Evolutionary conservation across 179 eudicot genomes (phyloP).

Genomic region (Silene coronaria): DNA sequence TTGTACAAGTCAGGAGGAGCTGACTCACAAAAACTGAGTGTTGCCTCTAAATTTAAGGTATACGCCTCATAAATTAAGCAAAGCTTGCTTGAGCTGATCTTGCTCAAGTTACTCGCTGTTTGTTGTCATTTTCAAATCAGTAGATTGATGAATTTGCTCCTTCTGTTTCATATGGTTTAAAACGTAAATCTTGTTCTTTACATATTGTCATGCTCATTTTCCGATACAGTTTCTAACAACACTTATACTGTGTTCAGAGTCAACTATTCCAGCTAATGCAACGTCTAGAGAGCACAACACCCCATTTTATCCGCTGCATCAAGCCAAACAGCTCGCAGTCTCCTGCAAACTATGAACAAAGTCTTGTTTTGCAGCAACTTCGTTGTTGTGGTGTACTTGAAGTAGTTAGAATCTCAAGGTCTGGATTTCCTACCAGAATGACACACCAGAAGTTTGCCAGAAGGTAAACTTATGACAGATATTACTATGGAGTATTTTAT

Average conservation of each 20-base stretch:
- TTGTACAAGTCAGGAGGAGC: constrained; percentile 89
- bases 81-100: neutral
- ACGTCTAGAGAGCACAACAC: constrained; percentile 88
- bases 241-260: constrained; percentile 38
- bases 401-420: constrained; percentile 95
- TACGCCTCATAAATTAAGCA: constrained; percentile 9
- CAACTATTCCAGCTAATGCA: constrained; percentile 98
- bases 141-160: neutral
- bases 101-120: constrained; percentile 9
- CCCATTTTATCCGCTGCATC: constrained; percentile 97
- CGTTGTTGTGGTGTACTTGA: constrained; percentile 95
- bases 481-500: neutral
- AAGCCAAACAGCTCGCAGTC: constrained; percentile 88
- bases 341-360: constrained; percentile 79
- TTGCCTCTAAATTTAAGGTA: constrained; percentile 94
- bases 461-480: constrained; percentile 44
- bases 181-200: neutral
- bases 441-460: constrained; percentile 88
- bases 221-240: neutral
- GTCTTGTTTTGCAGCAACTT: constrained; percentile 80
- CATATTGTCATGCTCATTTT: constrained; percentile 4
- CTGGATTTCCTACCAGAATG: constrained; percentile 95
- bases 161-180: neutral
- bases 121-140: neutral
- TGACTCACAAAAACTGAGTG: constrained; percentile 93